These are phyloP conservation scores for Colletotrichum sp. DNA, from an alignment of 2,329 filamentous ascomycete species.

Conservation along the genomic window DNA sequence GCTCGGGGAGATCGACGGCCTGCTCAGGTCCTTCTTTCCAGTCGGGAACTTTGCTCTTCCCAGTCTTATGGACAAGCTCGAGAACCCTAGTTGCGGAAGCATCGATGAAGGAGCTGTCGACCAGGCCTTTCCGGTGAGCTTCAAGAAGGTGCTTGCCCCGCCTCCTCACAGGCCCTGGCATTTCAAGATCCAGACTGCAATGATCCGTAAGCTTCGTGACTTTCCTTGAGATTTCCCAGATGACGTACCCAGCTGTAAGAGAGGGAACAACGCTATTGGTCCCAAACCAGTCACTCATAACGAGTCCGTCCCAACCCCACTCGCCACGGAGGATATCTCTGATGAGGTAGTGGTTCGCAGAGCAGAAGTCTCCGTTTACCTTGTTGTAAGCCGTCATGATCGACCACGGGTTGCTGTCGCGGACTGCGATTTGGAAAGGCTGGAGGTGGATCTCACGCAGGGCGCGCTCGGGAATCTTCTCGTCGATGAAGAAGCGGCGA, in stretches of 20 bases:
- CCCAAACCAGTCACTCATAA: slow-evolving; percentile 53
- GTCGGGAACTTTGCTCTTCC: background rate
- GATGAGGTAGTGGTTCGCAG: slow-evolving; percentile 43
- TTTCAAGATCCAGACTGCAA: background rate
- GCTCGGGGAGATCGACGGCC: background rate
- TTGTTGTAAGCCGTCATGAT: slow-evolving; percentile 54
- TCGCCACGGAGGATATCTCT: slow-evolving; percentile 44
- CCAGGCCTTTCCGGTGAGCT: background rate
- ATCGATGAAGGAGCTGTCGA: background rate
- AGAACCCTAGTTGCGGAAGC: background rate
- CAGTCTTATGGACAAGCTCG: background rate
- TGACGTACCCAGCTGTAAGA: background rate
- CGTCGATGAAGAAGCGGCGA: background rate
- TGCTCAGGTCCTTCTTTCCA: background rate
- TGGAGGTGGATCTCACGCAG: background rate
- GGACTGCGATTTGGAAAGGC: slow-evolving; percentile 50
- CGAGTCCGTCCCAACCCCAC: slow-evolving; percentile 49
- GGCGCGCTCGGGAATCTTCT: background rate
- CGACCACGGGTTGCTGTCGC: slow-evolving; percentile 45
- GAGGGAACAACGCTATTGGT: slow-evolving; percentile 29
- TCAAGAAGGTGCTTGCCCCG: background rate
- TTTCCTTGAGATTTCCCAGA: background rate
- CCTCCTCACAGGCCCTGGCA: background rate
- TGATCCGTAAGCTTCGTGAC: background rate
- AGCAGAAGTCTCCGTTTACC: slow-evolving; percentile 49